Evolutionary conservation across 805 yeast species (phyloP).

Genomic region (Suhomyces canberraensis): DNA sequence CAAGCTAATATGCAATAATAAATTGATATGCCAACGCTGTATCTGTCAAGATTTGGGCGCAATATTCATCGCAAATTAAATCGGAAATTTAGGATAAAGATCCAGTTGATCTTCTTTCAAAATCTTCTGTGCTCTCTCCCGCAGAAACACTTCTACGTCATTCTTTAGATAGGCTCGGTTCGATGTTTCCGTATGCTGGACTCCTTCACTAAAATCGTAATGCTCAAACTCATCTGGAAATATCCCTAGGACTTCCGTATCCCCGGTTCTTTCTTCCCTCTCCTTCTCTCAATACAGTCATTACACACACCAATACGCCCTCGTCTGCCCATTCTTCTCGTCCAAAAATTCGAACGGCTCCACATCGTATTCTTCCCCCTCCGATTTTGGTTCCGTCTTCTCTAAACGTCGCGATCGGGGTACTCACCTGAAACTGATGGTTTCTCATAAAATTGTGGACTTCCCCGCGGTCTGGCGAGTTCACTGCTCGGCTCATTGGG

Average conservation of each 20-base stretch:
- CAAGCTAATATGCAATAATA: too few species aligned
- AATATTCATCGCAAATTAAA: too few species aligned
- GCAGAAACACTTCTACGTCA: too few species aligned
- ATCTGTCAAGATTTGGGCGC: too few species aligned
- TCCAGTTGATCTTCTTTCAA: too few species aligned
- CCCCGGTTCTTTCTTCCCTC: conserved; percentile 34
- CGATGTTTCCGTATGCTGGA: background rate
- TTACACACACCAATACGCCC: conserved; percentile 20
- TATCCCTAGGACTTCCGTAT: conserved; percentile 4
- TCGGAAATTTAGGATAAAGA: too few species aligned
- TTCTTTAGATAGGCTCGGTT: too few species aligned
- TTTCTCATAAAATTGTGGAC: conserved; percentile 18
- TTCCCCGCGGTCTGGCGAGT: conserved; percentile 16
- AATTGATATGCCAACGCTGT: too few species aligned
- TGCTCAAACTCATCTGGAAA: too few species aligned
- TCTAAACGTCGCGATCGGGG: conserved; percentile 31
- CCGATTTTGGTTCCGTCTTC: conserved; percentile 23
- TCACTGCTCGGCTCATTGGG: conserved; percentile 18
- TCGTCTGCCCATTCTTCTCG: conserved; percentile 10
- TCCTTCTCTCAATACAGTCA: conserved; percentile 31
- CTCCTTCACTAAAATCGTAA: too few species aligned
- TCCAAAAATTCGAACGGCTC: conserved; percentile 21
- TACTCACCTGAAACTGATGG: conserved; percentile 16
- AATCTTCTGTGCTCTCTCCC: too few species aligned
- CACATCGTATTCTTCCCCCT: conserved; percentile 17